A percentile compares a stretch with the other conserved stretches of the same genome.
phyloP scores from a whole-genome alignment of 371 early-diverging fungal species.

The Mortierella sp. region DNA sequence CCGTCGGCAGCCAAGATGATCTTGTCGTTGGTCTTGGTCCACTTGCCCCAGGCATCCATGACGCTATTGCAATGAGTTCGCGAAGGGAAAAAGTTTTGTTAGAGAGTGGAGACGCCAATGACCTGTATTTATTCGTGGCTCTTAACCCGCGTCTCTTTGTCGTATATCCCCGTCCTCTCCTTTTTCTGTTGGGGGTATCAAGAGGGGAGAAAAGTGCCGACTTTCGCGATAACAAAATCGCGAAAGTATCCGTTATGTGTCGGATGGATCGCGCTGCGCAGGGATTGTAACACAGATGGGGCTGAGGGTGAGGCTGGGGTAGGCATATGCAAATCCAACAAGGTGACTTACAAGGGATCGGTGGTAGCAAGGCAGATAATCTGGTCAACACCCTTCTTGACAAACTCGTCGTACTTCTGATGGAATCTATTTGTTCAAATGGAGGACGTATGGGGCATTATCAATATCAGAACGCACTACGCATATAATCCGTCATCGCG shows the following conservation, averaged over 20 bases:
- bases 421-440: constrained; percentile 52
- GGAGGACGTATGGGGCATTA: neutral
- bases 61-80: constrained; percentile 53
- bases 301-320: neutral
- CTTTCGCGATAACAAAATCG: neutral
- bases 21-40: constrained; percentile 65
- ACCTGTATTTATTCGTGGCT: neutral
- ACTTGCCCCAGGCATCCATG: constrained; percentile 84
- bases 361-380: constrained; percentile 72
- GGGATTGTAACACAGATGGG: neutral
- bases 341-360: constrained; percentile 65
- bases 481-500: neutral
- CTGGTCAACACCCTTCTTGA: constrained; percentile 76
- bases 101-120: neutral
- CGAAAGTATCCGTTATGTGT: neutral
- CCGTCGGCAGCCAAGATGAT: constrained; percentile 81
- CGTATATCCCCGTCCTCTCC: neutral
- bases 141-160: neutral
- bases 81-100: neutral
- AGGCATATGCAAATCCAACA: neutral
- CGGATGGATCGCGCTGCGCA: neutral
- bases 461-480: neutral
- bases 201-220: too few relatives aligned
- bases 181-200: neutral
- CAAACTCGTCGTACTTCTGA: constrained; percentile 65